Evolutionary conservation across 176 grass and related monocot genomes (phyloP), one percentile per base, ranked within the genome.

Genomic region (Musa troglodytarum): DNA sequence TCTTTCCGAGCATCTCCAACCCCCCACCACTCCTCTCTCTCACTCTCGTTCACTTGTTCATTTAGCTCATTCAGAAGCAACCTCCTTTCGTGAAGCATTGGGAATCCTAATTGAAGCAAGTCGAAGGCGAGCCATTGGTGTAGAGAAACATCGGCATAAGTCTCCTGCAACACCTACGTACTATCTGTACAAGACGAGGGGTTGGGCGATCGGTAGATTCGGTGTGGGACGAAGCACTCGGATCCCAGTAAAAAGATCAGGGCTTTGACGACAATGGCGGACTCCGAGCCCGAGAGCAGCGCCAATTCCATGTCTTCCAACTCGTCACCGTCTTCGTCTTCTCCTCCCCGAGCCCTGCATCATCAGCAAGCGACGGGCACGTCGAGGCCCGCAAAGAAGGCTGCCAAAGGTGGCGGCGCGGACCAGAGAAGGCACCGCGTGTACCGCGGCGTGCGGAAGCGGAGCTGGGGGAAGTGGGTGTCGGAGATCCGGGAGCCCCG

Each of bases 401-500:
- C 17, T 16, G 34, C 23, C 34, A 3, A 23, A 5, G 8, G 68
- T 0, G 68, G 43, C 17, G 49, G 14, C 10, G 14, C 24, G 1
- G 43, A 51, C 68, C 68, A 20, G 43, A 15, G 21, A 10, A 19
- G 53, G 53, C 66, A 79, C 15, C 73, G 82, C 34, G 50, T 88
- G 49, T 96, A 88, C 83, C 80, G 87, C 5, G 94, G 94, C 52
- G 90, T 98, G 49, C 78, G 94, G 65, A 98, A 91, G 81, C 76
- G 94, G 1, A 86, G 79, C 67, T 98, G 94, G 94, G 94, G 94
- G 4, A 92, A 92, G 82, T 98, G 94, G 94, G 94, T 98, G 58
- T 93, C 94, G 19, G 94, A 98, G 88, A 98, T 98, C 80, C 83
- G 94, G 69, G 90, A 98, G 81, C 94, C 94, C 12, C 88, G 94